Evolutionary conservation across 1,139 yeast genomes (phyloP).

Genomic region (Zygosaccharomyces pseudobailii): DNA sequence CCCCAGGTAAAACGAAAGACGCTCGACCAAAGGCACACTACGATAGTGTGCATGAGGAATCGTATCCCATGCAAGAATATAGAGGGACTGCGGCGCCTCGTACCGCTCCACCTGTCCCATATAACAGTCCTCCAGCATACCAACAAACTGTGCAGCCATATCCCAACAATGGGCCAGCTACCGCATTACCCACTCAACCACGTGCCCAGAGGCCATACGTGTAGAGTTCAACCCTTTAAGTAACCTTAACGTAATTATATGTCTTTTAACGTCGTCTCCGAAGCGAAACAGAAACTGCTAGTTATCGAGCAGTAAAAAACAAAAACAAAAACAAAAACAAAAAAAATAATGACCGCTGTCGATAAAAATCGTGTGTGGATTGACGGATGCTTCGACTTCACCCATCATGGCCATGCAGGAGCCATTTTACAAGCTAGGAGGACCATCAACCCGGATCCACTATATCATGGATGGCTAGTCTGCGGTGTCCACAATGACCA

Average conservation of each 20-base stretch:
- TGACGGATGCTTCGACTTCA: constrained; percentile 96
- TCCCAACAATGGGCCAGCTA: not conserved
- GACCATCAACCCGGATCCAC: constrained; percentile 17
- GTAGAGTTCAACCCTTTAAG: not conserved
- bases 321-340: not conserved
- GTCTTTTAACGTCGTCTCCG: not conserved
- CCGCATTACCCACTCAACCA: constrained; percentile 9
- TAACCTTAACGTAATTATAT: not conserved
- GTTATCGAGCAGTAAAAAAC: not conserved
- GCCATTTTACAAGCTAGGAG: constrained; percentile 82
- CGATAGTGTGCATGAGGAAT: not conserved
- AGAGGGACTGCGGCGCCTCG: not conserved
- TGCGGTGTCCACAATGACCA: constrained; percentile 90
- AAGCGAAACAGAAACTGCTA: no score
- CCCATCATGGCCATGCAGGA: constrained; percentile 97
- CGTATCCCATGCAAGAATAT: constrained; percentile 1
- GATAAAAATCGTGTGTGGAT: constrained; percentile 60
- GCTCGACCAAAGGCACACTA: not conserved
- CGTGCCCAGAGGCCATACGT: constrained; percentile 14
- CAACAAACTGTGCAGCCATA: not conserved
- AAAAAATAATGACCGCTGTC: not conserved
- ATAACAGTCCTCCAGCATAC: not conserved
- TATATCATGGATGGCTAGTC: constrained; percentile 50
- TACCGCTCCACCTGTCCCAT: not conserved
- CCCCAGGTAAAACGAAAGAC: not conserved